These are phyloP conservation scores for Fusarium acutatum DNA, from an alignment of 2,329 filamentous ascomycete genomes.

Conservation along the genomic window DNA sequence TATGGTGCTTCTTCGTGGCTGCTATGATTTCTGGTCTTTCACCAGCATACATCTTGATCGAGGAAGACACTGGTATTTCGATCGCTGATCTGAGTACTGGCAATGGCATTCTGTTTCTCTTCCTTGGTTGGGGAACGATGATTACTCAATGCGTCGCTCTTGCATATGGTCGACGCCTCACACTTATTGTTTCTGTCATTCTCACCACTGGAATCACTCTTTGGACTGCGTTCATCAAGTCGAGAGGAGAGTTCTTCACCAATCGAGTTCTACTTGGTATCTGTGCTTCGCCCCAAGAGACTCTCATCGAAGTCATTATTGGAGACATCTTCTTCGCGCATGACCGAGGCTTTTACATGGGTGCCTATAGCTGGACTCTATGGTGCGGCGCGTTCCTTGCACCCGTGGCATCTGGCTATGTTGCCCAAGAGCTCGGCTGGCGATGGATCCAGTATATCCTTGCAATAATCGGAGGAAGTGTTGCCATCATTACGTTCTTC, in stretches of 20 bases:
- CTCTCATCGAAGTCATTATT: conserved; percentile 7
- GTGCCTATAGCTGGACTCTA: conserved; percentile 35
- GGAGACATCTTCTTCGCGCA: conserved; percentile 21
- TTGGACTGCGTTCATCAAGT: conserved; percentile 34
- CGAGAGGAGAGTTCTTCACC: conserved; percentile 35
- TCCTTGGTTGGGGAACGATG: not conserved
- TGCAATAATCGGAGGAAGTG: conserved; percentile 18
- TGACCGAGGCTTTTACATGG: conserved; percentile 40
- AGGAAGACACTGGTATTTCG: conserved; percentile 38
- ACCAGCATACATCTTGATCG: conserved; percentile 37
- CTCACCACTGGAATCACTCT: conserved; percentile 25
- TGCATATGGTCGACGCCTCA: not conserved
- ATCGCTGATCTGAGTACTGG: conserved; percentile 33
- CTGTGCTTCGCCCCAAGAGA: conserved; percentile 35
- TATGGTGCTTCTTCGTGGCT: conserved; percentile 39
- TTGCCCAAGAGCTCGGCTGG: conserved; percentile 29
- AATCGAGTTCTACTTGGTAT: conserved; percentile 37
- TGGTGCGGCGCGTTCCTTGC: conserved; percentile 39
- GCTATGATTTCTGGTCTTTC: conserved; percentile 38
- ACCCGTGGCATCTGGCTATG: conserved; percentile 36
- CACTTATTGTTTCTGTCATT: conserved; percentile 24
- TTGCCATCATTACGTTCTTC: conserved; percentile 28
- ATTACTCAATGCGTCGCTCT: not conserved
- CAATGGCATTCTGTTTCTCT: not conserved
- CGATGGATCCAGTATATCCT: conserved; percentile 40